These are phyloP conservation scores for Aspergillus baeticus DNA, from an alignment of 495 filamentous ascomycete genomes.

Conservation along the genomic window DNA sequence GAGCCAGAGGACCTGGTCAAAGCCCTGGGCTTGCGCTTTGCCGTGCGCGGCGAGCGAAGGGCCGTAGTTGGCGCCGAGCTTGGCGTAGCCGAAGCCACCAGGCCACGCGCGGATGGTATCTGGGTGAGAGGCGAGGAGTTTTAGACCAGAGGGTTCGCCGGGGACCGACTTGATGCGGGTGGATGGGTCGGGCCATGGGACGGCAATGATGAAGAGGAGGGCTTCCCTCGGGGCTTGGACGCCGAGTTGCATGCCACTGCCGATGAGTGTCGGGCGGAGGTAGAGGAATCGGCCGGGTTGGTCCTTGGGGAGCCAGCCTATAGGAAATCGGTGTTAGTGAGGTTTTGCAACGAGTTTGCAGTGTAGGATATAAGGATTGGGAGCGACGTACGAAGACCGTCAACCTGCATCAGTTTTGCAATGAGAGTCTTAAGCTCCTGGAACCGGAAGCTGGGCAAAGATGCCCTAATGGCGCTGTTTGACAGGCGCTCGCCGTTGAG, in stretches of 20 bases:
- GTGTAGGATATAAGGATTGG: background rate
- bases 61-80: conserved; percentile 91
- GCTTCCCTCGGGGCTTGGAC: conserved; percentile 81
- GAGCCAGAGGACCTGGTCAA: conserved; percentile 89
- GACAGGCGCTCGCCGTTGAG: conserved; percentile 73
- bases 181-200: conserved; percentile 64
- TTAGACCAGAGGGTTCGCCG: conserved; percentile 54
- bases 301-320: conserved; percentile 75
- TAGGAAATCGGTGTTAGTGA: conserved; percentile 1
- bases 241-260: conserved; percentile 72
- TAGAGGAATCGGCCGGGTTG: conserved; percentile 68
- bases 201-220: conserved; percentile 76
- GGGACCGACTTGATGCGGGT: conserved; percentile 21
- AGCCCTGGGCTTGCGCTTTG: conserved; percentile 69
- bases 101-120: conserved; percentile 89
- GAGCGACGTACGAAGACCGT: conserved; percentile 37
- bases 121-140: conserved; percentile 71
- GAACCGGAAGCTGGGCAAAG: conserved; percentile 73
- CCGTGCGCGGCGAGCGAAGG: conserved; percentile 73
- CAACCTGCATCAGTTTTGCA: conserved; percentile 57
- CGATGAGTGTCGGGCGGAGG: conserved; percentile 82
- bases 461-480: conserved; percentile 68
- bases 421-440: conserved; percentile 73
- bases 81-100: conserved; percentile 85
- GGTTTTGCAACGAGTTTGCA: background rate